Percentiles rank a stretch among this genome's conserved stretches.
Conservation (phyloP, 2,329 filamentous ascomycete genomes). For the Fusarium nanum region DNA sequence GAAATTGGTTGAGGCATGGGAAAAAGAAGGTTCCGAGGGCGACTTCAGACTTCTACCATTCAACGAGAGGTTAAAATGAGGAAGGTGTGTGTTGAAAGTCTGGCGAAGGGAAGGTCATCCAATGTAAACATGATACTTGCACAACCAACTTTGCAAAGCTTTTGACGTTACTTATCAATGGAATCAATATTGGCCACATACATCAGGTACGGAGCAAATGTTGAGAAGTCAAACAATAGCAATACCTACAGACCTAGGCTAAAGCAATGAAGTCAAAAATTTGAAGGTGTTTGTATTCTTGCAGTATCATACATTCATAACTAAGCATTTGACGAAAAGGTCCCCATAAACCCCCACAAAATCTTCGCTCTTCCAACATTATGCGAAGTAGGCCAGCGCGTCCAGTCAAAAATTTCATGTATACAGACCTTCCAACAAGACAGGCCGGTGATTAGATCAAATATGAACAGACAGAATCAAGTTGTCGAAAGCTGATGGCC, state of each 20-base stretch:
- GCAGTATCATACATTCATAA: conserved; percentile 36
- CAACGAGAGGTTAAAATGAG: background rate
- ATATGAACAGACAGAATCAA: conserved; percentile 23
- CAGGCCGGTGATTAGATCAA: background rate
- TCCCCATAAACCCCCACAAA: background rate
- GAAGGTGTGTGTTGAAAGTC: background rate
- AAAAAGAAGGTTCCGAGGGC: conserved; percentile 31
- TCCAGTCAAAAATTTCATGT: conserved; percentile 15
- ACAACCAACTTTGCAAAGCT: background rate
- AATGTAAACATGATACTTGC: conserved; percentile 7
- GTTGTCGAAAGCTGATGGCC: background rate
- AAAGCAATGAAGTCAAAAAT: background rate
- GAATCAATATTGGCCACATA: background rate
- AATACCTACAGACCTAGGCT: background rate
- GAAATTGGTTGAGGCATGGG: conserved; percentile 14
- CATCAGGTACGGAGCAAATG: background rate
- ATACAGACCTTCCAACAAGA: conserved; percentile 5
- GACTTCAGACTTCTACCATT: conserved; percentile 29
- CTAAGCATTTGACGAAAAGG: conserved; percentile 8
- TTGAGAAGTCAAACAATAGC: background rate
- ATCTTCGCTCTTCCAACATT: conserved; percentile 6
- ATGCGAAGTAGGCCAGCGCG: background rate
- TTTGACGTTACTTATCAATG: background rate
- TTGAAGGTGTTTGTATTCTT: background rate
- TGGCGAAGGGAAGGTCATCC: background rate